phyloP scores from a whole-genome alignment of 2,329 filamentous ascomycete genomes.

The Penicillium glabrum region DNA sequence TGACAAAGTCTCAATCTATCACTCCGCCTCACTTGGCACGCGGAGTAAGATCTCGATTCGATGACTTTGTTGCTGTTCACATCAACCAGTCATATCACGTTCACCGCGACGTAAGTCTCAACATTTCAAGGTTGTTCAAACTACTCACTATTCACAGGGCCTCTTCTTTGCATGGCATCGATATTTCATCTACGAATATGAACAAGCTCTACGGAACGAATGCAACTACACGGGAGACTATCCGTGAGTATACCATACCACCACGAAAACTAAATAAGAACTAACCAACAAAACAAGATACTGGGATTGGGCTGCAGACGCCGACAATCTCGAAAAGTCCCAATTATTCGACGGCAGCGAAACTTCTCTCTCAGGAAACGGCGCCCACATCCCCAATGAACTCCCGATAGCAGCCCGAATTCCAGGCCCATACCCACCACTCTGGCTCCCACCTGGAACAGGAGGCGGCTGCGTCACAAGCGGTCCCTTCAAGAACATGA shows the following conservation, averaged over 20 bases:
- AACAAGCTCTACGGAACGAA: conserved; percentile 33
- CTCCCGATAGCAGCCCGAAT: conserved; percentile 21
- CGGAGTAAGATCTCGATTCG: conserved; percentile 49
- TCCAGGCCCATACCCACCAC: conserved; percentile 29
- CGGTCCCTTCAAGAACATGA: conserved; percentile 37
- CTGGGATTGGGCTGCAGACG: conserved; percentile 49
- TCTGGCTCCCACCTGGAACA: conserved; percentile 37
- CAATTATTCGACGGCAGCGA: conserved; percentile 53
- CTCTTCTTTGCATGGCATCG: conserved; percentile 40
- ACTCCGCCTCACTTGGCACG: conserved; percentile 37
- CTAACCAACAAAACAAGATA: conserved; percentile 28
- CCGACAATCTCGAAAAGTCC: conserved; percentile 40
- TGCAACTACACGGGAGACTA: conserved; percentile 41
- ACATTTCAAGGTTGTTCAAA: not conserved
- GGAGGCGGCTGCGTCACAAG: conserved; percentile 32
- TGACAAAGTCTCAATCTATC: conserved; percentile 40
- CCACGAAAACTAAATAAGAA: not conserved
- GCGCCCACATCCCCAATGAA: conserved; percentile 33
- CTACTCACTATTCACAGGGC: conserved; percentile 11
- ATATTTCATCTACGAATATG: conserved; percentile 33
- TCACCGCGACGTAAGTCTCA: conserved; percentile 35
- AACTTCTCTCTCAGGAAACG: conserved; percentile 49
- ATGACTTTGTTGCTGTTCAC: conserved; percentile 54
- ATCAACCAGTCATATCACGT: conserved; percentile 49
- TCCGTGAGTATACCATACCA: conserved; percentile 18